Evolutionary conservation across 495 filamentous ascomycete genomes (phyloP).

Genomic region (Aspergillus saccharolyticus): DNA sequence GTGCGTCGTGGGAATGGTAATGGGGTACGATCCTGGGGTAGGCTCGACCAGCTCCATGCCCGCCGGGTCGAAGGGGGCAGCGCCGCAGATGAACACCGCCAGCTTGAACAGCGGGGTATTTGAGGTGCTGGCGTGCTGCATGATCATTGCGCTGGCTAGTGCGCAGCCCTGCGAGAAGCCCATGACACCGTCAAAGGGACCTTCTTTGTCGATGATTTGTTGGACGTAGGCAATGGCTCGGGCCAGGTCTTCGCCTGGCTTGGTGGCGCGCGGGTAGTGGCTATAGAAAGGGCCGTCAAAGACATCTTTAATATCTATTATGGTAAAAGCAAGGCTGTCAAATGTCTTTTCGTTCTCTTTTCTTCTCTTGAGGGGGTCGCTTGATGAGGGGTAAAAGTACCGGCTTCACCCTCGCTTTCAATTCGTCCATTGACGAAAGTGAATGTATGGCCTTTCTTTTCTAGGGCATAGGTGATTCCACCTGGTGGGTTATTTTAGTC

Average conservation of each 20-base stretch:
- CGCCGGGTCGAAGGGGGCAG: slow-evolving; percentile 26
- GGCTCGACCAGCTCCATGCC: slow-evolving; percentile 17
- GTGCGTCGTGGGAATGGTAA: slow-evolving; percentile 38
- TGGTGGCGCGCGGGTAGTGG: slow-evolving; percentile 30
- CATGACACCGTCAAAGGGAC: slow-evolving; percentile 45
- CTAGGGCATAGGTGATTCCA: slow-evolving; percentile 29
- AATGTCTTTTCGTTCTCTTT: neutral
- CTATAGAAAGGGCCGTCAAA: slow-evolving; percentile 36
- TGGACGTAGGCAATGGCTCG: slow-evolving; percentile 31
- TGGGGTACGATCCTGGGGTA: slow-evolving; percentile 16
- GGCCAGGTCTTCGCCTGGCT: slow-evolving; percentile 23
- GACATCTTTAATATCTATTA: slow-evolving; percentile 35
- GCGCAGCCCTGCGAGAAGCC: slow-evolving; percentile 44
- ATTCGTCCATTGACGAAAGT: slow-evolving; percentile 31
- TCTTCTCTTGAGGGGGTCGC: neutral
- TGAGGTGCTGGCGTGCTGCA: slow-evolving; percentile 26
- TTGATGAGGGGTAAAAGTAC: slow-evolving; percentile 15
- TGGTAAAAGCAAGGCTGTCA: no score
- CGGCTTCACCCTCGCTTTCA: slow-evolving; percentile 24
- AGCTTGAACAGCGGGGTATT: slow-evolving; percentile 30
- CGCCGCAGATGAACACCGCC: slow-evolving; percentile 40
- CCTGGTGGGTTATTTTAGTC: slow-evolving; percentile 16
- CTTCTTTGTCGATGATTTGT: slow-evolving; percentile 28
- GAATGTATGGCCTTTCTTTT: slow-evolving; percentile 31
- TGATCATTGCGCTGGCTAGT: slow-evolving; percentile 32